A percentile compares a stretch with the other conserved stretches of the same genome.
phyloP scores from a whole-genome alignment of 129 eudicot genomes.

The Ambrosia artemisiifolia region DNA sequence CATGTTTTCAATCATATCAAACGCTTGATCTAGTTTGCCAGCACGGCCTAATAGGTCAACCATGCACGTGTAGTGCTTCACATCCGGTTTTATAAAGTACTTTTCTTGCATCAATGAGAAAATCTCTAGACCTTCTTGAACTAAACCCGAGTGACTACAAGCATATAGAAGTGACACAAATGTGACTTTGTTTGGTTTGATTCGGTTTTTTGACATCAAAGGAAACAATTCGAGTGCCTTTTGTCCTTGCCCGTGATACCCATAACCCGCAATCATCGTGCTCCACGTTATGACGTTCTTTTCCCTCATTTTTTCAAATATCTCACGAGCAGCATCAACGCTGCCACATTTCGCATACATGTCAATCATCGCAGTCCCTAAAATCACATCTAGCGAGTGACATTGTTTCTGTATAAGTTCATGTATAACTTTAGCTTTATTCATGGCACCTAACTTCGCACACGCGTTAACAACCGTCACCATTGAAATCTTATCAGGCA shows the following conservation, averaged over 20 bases:
- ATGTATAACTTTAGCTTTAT: constrained; percentile 44
- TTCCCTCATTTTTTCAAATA: constrained; percentile 50
- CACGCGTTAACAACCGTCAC: constrained; percentile 58
- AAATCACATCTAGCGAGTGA: constrained; percentile 37
- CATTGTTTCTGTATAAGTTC: constrained; percentile 31
- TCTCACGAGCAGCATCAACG: constrained; percentile 48
- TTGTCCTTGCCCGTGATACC: constrained; percentile 58
- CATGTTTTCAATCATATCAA: constrained; percentile 48
- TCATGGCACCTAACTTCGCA: constrained; percentile 62
- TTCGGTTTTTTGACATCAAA: constrained; percentile 35
- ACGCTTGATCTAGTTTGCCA: constrained; percentile 48
- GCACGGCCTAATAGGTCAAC: constrained; percentile 71
- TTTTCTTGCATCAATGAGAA: constrained; percentile 55
- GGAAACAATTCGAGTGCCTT: constrained; percentile 60
- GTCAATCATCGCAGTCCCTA: constrained; percentile 62
- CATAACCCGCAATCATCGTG: constrained; percentile 67
- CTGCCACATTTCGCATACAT: constrained; percentile 72
- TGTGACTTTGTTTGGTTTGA: constrained; percentile 47
- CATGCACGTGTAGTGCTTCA: constrained; percentile 68
- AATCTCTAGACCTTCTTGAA: constrained; percentile 51
- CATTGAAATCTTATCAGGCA: constrained; percentile 57
- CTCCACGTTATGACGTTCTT: constrained; percentile 67
- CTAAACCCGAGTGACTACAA: constrained; percentile 67
- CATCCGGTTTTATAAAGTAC: constrained; percentile 50
- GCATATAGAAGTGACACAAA: constrained; percentile 54